Base-by-base conservation (phyloP, 192 early-diverging fungal species). In the Chytriomyces hyalinus region DNA sequence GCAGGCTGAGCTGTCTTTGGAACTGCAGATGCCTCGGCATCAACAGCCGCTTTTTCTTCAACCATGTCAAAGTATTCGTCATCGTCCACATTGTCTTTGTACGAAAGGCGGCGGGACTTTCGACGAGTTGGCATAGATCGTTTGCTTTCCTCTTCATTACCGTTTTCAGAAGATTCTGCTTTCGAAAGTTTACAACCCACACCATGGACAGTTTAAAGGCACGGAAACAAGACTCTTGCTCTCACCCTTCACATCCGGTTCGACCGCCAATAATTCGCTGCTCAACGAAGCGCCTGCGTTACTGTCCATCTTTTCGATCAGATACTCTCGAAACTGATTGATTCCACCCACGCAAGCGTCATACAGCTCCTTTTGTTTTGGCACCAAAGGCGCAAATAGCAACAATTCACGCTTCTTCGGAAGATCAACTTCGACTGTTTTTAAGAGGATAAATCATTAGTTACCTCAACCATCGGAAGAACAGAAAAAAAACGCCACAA, bases 331-430 rank as follows among this genome's bases (percentile, higher is more conserved):
- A 22, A 83, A 78, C 24, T 70, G 77, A 47, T 49, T 48, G 28
- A 72, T 48, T 28, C 82, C 82, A 1, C 67, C 61, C 17, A 83
- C 66, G 49, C 67, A 74, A 5, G 87, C 86, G 46, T 79, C 78
- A 74, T 89, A 89, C 8, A 87, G 76, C 57, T 70, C 68, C 67
- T 76, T 77, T 68, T 89, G 87, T 51, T 72, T 75, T 24, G 61
- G 72, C 4, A 78, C 75, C 13, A 88, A 46, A 3, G 86, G 86
- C 13, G 80, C 79, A 62, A 94, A 91, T 5, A 98, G 77, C 7
- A 97, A 75, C 67, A 94, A 93, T 83, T 97, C 96, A 57, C 92
- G 91, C 83, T 98, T 98, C 76, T 91, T 93, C 17, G 97, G 97
- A 74, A 99, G 75, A 20, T 87, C 84, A 60, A 92, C 87, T 68